Conservation (phyloP, 2,329 filamentous ascomycete species). For the Metarhizium anisopliae region DNA sequence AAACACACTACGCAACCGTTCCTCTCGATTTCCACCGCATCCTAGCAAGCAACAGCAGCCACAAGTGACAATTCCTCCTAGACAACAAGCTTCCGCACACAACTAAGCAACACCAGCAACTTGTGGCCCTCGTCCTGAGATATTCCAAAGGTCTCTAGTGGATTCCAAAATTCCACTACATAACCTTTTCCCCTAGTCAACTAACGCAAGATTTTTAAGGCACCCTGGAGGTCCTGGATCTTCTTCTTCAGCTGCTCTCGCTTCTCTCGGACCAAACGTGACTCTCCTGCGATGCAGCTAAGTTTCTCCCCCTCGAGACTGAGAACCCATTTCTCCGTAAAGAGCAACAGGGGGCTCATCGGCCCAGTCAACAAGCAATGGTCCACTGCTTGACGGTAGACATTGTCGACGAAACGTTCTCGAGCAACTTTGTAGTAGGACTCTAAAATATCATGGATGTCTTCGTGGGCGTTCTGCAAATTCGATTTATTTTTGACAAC, state of each 20-base stretch:
- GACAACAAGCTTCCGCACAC: too few species aligned
- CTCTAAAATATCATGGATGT: slow-evolving; percentile 51
- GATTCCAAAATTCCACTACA: neutral
- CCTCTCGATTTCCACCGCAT: too few species aligned
- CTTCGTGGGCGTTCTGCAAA: slow-evolving; percentile 29
- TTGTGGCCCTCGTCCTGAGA: too few species aligned
- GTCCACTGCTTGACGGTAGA: slow-evolving; percentile 44
- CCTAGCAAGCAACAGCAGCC: too few species aligned
- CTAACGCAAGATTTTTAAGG: slow-evolving; percentile 4
- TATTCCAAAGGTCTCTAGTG: too few species aligned
- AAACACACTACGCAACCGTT: too few species aligned
- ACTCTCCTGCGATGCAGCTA: neutral
- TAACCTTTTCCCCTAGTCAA: neutral
- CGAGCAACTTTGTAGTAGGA: slow-evolving; percentile 54
- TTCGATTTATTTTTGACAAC: slow-evolving; percentile 3
- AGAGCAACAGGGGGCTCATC: slow-evolving; percentile 1
- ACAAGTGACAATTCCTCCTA: too few species aligned
- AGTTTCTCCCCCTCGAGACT: neutral
- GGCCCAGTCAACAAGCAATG: slow-evolving; percentile 4
- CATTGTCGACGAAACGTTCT: slow-evolving; percentile 53
- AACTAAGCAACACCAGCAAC: too few species aligned
- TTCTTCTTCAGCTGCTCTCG: slow-evolving; percentile 5
- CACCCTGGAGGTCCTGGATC: slow-evolving; percentile 1
- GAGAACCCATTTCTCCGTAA: slow-evolving; percentile 4
- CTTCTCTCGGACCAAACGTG: neutral